phyloP scores from a whole-genome alignment of 208 protist species.

The Strigomonas culicis region DNA sequence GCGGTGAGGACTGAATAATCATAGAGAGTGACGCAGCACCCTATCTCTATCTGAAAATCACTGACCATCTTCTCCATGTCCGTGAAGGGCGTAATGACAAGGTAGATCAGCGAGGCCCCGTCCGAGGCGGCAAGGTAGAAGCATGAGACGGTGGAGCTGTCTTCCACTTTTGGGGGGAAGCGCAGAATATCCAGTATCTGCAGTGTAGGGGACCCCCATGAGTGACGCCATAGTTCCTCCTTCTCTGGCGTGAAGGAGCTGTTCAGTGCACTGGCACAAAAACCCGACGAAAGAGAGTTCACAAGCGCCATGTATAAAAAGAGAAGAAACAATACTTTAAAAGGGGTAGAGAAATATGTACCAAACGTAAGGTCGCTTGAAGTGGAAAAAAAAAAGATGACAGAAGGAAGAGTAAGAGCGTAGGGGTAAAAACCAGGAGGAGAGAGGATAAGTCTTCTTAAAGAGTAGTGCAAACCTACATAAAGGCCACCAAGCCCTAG shows the following conservation, averaged over 20 bases:
- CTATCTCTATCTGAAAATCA: slow-evolving; percentile 66
- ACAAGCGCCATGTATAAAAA: slow-evolving; percentile 15
- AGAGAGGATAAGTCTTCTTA: too few relatives aligned
- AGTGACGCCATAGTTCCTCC: slow-evolving; percentile 16
- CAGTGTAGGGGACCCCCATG: slow-evolving; percentile 45
- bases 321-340: neutral
- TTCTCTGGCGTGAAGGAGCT: slow-evolving; percentile 18
- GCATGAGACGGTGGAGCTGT: slow-evolving; percentile 6
- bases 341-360: neutral
- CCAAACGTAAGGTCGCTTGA: neutral
- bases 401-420: neutral
- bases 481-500: too few relatives aligned
- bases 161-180: slow-evolving; percentile 26
- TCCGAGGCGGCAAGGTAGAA: slow-evolving; percentile 83
- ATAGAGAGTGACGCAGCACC: slow-evolving; percentile 54
- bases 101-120: slow-evolving; percentile 50
- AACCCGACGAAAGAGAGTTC: slow-evolving; percentile 43
- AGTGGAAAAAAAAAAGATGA: slow-evolving; percentile 13
- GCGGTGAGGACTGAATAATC: slow-evolving; percentile 49
- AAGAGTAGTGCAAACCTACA: too few relatives aligned
- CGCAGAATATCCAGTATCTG: slow-evolving; percentile 83
- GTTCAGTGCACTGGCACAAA: slow-evolving; percentile 41
- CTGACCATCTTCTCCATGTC: slow-evolving; percentile 47
- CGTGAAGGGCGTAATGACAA: slow-evolving; percentile 48
- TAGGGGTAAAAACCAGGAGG: neutral